These are phyloP conservation scores for Globisporangium iwayamae DNA, from an alignment of 352 stramenopile genomes.

Conservation along the genomic window DNA sequence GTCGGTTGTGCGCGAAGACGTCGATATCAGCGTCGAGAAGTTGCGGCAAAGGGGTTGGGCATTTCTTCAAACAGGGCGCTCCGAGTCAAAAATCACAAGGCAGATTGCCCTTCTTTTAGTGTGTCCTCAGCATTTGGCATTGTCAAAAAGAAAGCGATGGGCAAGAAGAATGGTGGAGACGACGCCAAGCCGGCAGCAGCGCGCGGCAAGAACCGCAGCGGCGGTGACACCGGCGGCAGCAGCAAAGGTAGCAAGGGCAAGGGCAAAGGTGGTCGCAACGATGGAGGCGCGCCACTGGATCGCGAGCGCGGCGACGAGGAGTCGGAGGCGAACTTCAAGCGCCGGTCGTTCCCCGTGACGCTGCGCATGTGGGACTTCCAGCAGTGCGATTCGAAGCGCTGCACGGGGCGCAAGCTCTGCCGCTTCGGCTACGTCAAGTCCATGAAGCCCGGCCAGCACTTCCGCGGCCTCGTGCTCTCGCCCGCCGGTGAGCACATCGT, in stretches of 20 bases:
- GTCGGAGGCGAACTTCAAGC: conserved; percentile 57
- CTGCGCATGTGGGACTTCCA: conserved; percentile 96
- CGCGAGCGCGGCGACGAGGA: conserved; percentile 53
- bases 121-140: too few relatives aligned
- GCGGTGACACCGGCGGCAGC: background rate
- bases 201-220: conserved; percentile 13
- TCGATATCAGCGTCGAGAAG: too few relatives aligned
- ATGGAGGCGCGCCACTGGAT: conserved; percentile 16
- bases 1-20: too few relatives aligned
- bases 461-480: conserved; percentile 94
- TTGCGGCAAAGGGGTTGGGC: too few relatives aligned
- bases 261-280: conserved; percentile 13
- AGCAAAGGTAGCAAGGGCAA: conserved; percentile 5
- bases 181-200: conserved; percentile 11
- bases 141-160: conserved; percentile 2
- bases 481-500: conserved; percentile 89
- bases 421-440: conserved; percentile 90
- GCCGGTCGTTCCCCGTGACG: conserved; percentile 72
- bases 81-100: too few relatives aligned
- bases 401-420: conserved; percentile 91
- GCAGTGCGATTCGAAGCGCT: conserved; percentile 94
- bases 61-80: too few relatives aligned
- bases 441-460: conserved; percentile 90
- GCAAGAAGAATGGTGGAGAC: conserved; percentile 19
- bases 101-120: too few relatives aligned